phyloP scores from a whole-genome alignment of 129 eudicot species.

The Sambucus nigra region DNA sequence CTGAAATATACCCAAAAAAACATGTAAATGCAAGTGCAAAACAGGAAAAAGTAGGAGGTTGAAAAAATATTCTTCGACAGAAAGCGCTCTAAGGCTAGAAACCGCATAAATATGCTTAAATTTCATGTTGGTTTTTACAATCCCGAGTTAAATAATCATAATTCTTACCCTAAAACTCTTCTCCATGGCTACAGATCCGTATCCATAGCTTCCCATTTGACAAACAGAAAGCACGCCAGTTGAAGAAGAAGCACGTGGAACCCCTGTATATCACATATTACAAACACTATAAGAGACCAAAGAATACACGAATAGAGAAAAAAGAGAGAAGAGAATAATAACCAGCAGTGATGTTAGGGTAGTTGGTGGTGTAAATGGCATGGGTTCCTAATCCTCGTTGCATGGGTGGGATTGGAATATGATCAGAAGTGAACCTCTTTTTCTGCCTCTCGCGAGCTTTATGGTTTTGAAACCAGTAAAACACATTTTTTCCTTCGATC shows the following conservation, averaged over 20 bases:
- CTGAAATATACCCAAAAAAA: too few species aligned
- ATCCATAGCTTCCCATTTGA: slow-evolving; percentile 38
- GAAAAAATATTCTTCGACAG: too few species aligned
- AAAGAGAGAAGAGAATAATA: neutral
- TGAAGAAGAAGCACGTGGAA: slow-evolving; percentile 29
- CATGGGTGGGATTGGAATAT: too few species aligned
- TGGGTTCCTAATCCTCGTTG: too few species aligned
- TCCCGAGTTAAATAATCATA: too few species aligned
- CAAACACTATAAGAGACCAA: neutral
- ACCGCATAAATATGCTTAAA: too few species aligned
- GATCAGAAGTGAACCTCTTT: slow-evolving; percentile 43
- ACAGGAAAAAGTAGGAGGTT: too few species aligned
- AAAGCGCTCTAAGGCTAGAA: too few species aligned
- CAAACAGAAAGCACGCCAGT: slow-evolving; percentile 28
- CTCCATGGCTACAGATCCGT: slow-evolving; percentile 85
- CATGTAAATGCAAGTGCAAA: too few species aligned
- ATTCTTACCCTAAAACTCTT: slow-evolving; percentile 64
- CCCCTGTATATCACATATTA: slow-evolving; percentile 14
- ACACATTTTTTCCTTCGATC: slow-evolving; percentile 96
- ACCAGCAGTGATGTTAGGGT: slow-evolving; percentile 20
- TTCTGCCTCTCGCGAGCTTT: slow-evolving; percentile 97
- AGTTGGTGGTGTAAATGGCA: neutral
- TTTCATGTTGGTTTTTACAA: too few species aligned
- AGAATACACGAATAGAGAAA: neutral
- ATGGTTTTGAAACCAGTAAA: slow-evolving; percentile 97